Conservation (phyloP, 202 grass and related monocot genomes). For the Miscanthus sacchariflorus region DNA sequence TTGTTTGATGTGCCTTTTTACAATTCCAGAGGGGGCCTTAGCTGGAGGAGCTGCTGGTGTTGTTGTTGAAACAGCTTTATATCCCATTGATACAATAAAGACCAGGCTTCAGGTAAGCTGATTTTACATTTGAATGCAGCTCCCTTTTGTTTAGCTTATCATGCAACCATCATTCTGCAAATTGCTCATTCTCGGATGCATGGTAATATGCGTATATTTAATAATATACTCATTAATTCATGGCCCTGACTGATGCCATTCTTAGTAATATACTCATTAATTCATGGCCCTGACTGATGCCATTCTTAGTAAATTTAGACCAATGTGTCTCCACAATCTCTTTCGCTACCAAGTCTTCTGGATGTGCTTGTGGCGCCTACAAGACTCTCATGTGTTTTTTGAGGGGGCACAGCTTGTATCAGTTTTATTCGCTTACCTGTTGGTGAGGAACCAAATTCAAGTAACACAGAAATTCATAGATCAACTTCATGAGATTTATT, state of each 20-base stretch:
- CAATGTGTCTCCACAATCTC: background rate
- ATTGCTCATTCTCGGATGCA: background rate
- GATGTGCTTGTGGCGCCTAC: background rate
- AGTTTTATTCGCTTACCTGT: background rate
- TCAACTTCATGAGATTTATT: background rate
- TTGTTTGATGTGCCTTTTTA: background rate
- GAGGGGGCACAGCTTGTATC: background rate
- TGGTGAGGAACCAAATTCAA: background rate
- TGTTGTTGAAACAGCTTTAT: constrained; percentile 79
- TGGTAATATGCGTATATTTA: background rate
- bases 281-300: background rate
- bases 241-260: background rate
- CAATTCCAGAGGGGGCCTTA: constrained; percentile 72
- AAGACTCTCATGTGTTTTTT: background rate
- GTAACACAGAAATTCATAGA: background rate
- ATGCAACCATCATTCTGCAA: background rate
- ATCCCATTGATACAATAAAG: constrained; percentile 94
- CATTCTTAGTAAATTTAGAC: constrained; percentile 1
- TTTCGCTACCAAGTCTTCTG: background rate
- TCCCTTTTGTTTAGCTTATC: background rate
- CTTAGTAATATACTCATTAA: background rate
- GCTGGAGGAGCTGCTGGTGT: constrained; percentile 83
- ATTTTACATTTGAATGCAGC: background rate
- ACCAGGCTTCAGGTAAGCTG: constrained; percentile 80
- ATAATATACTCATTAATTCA: background rate